Percentiles rank a stretch among this genome's conserved stretches.
These are phyloP conservation scores for Afroboletus lepidellus DNA, from an alignment of 1,284 basidiomycete species.

Conservation along the genomic window DNA sequence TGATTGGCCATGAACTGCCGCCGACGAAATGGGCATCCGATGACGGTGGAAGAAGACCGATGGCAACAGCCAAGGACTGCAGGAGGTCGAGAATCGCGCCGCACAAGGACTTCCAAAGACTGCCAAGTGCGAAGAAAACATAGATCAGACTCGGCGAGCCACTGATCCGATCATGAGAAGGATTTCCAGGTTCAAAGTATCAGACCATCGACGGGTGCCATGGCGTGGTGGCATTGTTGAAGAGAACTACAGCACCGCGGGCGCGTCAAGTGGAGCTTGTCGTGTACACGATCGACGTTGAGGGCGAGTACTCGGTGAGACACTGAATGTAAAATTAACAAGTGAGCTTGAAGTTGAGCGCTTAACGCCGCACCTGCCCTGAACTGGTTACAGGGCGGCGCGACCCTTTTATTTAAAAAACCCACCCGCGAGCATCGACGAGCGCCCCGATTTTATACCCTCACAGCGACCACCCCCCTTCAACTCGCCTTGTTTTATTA, in stretches of 20 bases:
- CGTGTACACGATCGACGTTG: neutral
- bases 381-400: conserved; percentile 17
- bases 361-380: conserved; percentile 35
- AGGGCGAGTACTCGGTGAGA: neutral
- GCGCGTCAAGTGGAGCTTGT: neutral
- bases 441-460: conserved; percentile 10
- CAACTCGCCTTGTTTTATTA: conserved; percentile 30
- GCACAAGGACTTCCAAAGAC: neutral
- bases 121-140: neutral
- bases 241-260: too few relatives aligned
- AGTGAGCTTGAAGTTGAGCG: neutral
- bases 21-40: neutral
- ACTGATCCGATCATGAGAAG: conserved; percentile 7
- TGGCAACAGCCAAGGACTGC: neutral
- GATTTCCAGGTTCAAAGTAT: neutral
- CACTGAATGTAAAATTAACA: neutral
- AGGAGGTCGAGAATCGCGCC: neutral
- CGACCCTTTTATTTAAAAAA: conserved; percentile 18
- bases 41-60: neutral
- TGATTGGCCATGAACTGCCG: neutral
- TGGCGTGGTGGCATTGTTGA: neutral
- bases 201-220: neutral
- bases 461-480: neutral
- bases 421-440: neutral
- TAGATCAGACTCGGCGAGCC: neutral